Evolutionary conservation across 2,329 filamentous ascomycete species (phyloP), one percentile per base, ranked within the genome.

Genomic region (Fusarium mundagurra): DNA sequence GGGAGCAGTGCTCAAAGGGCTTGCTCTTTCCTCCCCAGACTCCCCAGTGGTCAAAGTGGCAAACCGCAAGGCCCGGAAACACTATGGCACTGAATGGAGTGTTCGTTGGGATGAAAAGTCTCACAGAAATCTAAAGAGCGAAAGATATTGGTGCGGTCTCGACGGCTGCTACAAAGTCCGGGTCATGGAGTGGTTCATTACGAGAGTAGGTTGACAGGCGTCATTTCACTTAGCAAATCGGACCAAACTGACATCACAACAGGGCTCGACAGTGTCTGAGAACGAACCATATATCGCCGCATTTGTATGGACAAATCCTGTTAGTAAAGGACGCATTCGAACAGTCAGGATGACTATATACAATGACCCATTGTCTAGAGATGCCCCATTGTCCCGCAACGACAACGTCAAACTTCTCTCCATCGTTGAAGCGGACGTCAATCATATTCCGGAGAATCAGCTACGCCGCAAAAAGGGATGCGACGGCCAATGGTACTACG

Each of bases 1-100:
- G 39, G 86, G 87, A 24, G 86, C 87, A 22, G 85, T 88, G 29
- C 84, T 86, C 81, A 86, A 85, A 74, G 86, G 86, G 3, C 77
- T 88, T 4, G 82, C 83, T 3, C 80, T 81, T 36, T 78, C 79
- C 3, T 81, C 83, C 0, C 80, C 82, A 14, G 73, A 77, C 17
- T 80, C 81, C 34, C 82, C 81, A 17, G 77, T 79, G 58, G 82
- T 86, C 55, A 80, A 79, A 55, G 79, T 86, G 36, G 80, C 81
- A 68, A 83, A 84, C 41, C 81, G 85, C 61, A 81, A 78, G 64
- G 84, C 84, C 14, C 81, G 85, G 43, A 86, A 85, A 72, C 83
- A 85, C 69, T 86, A 86, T 62, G 85, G 85, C 11, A 81, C 80
- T 20, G 80, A 83, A 65, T 81, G 80, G 77, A 73, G 76, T 20